Evolutionary conservation across 2,329 filamentous ascomycete species (phyloP), one percentile per base, ranked within the genome.

Genomic region (Clarireedia monteithiana): DNA sequence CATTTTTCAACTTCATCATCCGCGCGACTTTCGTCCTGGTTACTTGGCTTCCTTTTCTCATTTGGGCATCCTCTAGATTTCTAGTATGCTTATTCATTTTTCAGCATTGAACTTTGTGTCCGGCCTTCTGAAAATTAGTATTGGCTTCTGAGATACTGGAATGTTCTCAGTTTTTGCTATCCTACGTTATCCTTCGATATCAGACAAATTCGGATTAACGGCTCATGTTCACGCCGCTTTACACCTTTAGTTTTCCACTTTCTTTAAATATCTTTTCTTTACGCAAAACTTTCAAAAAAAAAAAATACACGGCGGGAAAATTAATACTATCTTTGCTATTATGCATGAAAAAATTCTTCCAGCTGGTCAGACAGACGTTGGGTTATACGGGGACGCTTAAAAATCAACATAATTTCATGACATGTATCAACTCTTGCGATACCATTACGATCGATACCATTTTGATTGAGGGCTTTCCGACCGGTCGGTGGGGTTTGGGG

Each of bases 121-220:
- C 46, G 30, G 55, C 48, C 53, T 59, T 59, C 49, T 24, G 24
- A 17, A 20, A 38, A 40, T 38, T 36, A 40, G 58, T 47, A 59
- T 56, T 57, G 34, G 51, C 44, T 57, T 46, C 48, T 54, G 64
- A 64, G 66, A 63, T 60, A 64, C 65, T 67, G 64, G 59, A 66
- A 68, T 64, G 66, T 66, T 68, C 66, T 66, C 63, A 54, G 51
- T 42, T 34, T 48, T 48, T 30, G 39, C 42, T 53, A 48, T 47
- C 20, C 20, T 26, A 36, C 5, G 38, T 27, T 53, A 48, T 47
- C 20, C 20, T 26, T 36, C 5, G 38, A 23, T 51, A 26, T 24
- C 5, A 46, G 20, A 26, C 27, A 38, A 36, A 20, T 36, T 20
- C 50, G 40, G 27, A 53, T 38, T 26, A 17, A 15, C 5, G 50